These are phyloP conservation scores for Lasiodiplodia hormozganensis DNA, from an alignment of 2,329 filamentous ascomycete species.

Conservation along the genomic window DNA sequence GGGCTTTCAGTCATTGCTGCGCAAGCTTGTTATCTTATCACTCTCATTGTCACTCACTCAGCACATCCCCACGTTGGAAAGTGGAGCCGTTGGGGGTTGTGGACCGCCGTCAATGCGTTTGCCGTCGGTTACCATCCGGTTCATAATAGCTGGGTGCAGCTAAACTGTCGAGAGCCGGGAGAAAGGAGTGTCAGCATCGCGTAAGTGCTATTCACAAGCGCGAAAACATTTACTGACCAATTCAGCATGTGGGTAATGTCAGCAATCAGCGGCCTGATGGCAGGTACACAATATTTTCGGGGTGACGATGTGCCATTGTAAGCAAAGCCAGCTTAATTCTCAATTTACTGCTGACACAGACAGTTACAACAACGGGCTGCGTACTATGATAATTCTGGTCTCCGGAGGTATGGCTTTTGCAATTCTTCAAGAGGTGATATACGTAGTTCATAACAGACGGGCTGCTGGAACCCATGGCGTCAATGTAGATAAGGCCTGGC, in stretches of 20 bases:
- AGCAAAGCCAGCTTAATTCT: background rate
- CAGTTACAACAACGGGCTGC: constrained; percentile 53
- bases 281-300: constrained; percentile 59
- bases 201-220: constrained; percentile 22
- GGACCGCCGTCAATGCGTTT: constrained; percentile 60
- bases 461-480: constrained; percentile 32
- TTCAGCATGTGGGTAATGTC: constrained; percentile 56
- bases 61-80: constrained; percentile 54
- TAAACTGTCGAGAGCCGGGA: constrained; percentile 56
- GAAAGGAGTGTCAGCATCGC: constrained; percentile 60
- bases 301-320: constrained; percentile 51
- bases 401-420: constrained; percentile 51
- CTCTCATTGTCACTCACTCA: constrained; percentile 50
- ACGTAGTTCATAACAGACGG: constrained; percentile 48
- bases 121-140: constrained; percentile 62
- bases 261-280: constrained; percentile 60
- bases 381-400: constrained; percentile 56
- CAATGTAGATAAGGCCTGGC: background rate
- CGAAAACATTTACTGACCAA: background rate
- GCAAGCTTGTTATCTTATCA: constrained; percentile 54
- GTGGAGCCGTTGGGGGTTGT: constrained; percentile 59
- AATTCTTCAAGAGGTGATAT: constrained; percentile 50
- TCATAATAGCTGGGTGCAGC: constrained; percentile 61
- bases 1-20: constrained; percentile 55
- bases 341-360: background rate